A percentile compares a stretch with the other conserved stretches of the same genome.
Conservation (phyloP, 768 basidiomycete genomes). For the Podaxis sp. region DNA sequence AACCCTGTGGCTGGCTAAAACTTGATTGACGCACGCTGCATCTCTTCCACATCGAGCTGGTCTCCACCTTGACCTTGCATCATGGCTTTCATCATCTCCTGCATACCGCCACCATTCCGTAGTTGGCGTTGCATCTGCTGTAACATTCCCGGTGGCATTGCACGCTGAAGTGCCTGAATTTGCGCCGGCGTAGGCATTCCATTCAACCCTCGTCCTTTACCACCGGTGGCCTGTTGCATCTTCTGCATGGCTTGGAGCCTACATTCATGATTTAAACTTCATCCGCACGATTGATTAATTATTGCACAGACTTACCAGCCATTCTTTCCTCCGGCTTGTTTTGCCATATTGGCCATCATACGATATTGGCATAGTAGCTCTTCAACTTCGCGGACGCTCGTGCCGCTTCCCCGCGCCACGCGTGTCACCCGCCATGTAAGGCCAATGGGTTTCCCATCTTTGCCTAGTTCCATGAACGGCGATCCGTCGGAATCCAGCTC, state of each 20-base stretch:
- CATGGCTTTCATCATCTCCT: slow-evolving; percentile 98
- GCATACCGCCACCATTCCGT: slow-evolving; percentile 83
- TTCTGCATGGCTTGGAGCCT: slow-evolving; percentile 90
- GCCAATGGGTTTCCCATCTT: slow-evolving; percentile 81
- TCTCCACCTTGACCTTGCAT: slow-evolving; percentile 94
- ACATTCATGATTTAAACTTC: slow-evolving; percentile 2
- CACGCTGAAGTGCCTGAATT: slow-evolving; percentile 93
- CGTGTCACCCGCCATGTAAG: slow-evolving; percentile 89
- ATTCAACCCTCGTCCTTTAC: slow-evolving; percentile 81
- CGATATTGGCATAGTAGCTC: slow-evolving; percentile 94
- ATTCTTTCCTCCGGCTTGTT: slow-evolving; percentile 96
- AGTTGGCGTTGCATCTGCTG: slow-evolving; percentile 89
- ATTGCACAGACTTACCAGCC: slow-evolving; percentile 61
- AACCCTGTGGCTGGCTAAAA: background rate
- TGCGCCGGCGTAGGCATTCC: slow-evolving; percentile 93
- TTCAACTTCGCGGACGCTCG: slow-evolving; percentile 96
- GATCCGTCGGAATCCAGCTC: slow-evolving; percentile 96
- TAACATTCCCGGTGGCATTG: slow-evolving; percentile 94
- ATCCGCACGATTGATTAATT: background rate
- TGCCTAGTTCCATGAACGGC: slow-evolving; percentile 82
- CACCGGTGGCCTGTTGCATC: slow-evolving; percentile 84
- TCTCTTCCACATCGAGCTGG: slow-evolving; percentile 90
- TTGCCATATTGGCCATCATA: slow-evolving; percentile 99
- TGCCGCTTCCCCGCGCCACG: slow-evolving; percentile 92
- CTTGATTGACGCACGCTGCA: slow-evolving; percentile 67